phyloP scores from a whole-genome alignment of 345 rosid genomes.

The Citrus mangshanensis region DNA sequence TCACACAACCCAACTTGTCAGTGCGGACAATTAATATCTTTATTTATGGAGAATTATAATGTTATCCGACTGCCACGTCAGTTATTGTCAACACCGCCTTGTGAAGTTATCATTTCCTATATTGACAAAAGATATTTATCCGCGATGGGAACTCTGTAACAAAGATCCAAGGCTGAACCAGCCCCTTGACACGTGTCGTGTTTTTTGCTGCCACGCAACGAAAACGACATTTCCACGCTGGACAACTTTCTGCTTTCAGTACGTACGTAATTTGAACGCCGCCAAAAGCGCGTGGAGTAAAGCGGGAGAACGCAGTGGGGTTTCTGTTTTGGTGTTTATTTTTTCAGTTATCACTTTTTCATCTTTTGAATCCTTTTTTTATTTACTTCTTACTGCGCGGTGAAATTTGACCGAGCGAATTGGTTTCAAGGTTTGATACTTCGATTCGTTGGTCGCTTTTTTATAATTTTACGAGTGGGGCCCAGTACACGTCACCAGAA shows the following conservation, averaged over 20 bases:
- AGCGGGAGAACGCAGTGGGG: not conserved
- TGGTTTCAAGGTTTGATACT: not conserved
- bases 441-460: not conserved
- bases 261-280: not conserved
- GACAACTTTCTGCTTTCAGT: slow-evolving; percentile 11
- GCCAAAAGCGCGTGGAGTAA: slow-evolving; percentile 25
- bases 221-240: slow-evolving; percentile 30
- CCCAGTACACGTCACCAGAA: slow-evolving; percentile 51
- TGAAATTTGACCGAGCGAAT: slow-evolving; percentile 34
- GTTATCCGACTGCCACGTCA: slow-evolving; percentile 16
- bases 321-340: not conserved
- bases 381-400: slow-evolving; percentile 26
- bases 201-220: slow-evolving; percentile 11
- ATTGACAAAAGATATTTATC: slow-evolving; percentile 16
- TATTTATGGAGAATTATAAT: not conserved
- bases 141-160: slow-evolving; percentile 20
- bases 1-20: slow-evolving; percentile 15
- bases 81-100: not conserved
- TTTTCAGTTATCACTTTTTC: not conserved
- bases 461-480: slow-evolving; percentile 11
- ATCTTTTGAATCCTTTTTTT: not conserved
- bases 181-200: slow-evolving; percentile 20
- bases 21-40: slow-evolving; percentile 14
- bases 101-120: slow-evolving; percentile 14
- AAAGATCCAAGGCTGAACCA: slow-evolving; percentile 43